A percentile compares a stretch with the other conserved stretches of the same genome.
Evolutionary conservation across 805 yeast genomes (phyloP).

Genomic region (Monosporozyma unispora): DNA sequence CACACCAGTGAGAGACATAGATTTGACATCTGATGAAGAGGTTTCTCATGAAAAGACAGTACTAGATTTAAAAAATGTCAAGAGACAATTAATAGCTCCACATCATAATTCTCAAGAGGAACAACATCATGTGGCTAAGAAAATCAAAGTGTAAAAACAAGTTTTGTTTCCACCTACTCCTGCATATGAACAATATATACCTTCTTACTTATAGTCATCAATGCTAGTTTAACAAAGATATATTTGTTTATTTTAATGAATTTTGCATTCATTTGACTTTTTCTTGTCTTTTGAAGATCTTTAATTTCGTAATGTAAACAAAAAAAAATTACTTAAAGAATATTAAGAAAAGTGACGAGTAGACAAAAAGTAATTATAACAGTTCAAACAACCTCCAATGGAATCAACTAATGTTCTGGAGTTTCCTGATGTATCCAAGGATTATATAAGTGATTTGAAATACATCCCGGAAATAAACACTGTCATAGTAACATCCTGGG

Average conservation of each 20-base stretch:
- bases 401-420: slow-evolving; percentile 3
- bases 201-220: neutral
- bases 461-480: slow-evolving; percentile 23
- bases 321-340: neutral
- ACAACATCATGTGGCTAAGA: neutral
- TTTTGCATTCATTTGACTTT: neutral
- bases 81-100: slow-evolving; percentile 9
- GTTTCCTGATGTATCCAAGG: slow-evolving; percentile 13
- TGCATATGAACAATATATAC: neutral
- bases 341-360: neutral
- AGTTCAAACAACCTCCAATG: neutral
- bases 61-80: slow-evolving; percentile 7
- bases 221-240: neutral
- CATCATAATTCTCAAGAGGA: neutral
- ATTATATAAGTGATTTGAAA: slow-evolving; percentile 23
- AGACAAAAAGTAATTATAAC: neutral
- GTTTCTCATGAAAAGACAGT: neutral
- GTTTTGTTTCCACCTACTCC: neutral
- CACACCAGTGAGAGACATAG: slow-evolving; percentile 19
- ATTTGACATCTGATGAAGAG: neutral
- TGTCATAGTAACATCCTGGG: slow-evolving; percentile 52
- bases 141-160: neutral
- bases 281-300: neutral
- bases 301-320: neutral
- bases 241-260: neutral